Percentiles rank a stretch among this genome's conserved stretches.
Conservation (phyloP, 768 basidiomycete species). For the Trametes gibbosa region DNA sequence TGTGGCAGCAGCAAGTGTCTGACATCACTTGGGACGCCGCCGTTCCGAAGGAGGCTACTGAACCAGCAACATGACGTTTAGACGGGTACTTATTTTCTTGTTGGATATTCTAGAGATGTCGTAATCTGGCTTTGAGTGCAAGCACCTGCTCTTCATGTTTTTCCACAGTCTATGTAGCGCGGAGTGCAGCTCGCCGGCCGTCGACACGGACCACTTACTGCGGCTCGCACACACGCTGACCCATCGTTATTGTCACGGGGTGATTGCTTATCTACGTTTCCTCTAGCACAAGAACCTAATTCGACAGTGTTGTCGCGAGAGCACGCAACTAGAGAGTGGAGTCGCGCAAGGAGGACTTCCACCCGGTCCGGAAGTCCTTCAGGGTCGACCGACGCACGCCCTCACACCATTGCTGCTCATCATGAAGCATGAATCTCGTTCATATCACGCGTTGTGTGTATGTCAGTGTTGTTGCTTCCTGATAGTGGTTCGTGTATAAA, state of each 20-base stretch:
- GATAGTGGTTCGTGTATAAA: slow-evolving; percentile 1
- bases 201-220: background rate
- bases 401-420: background rate
- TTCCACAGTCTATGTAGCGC: no score
- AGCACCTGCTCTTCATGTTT: no score
- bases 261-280: background rate
- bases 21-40: slow-evolving; percentile 18
- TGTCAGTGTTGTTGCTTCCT: background rate
- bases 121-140: background rate
- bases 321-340: slow-evolving; percentile 1
- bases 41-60: background rate
- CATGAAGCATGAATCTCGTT: slow-evolving; percentile 9
- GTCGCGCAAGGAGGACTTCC: background rate
- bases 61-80: background rate
- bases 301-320: background rate
- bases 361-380: background rate
- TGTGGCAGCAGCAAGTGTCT: slow-evolving; percentile 77
- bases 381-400: background rate
- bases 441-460: background rate
- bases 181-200: no score
- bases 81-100: background rate
- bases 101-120: background rate
- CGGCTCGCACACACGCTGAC: background rate
- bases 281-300: background rate
- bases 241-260: background rate